A percentile compares a stretch with the other conserved stretches of the same genome.
These are phyloP conservation scores for Phalaenopsis equestris DNA, from an alignment of 106 monocot genomes.

Conservation along the genomic window DNA sequence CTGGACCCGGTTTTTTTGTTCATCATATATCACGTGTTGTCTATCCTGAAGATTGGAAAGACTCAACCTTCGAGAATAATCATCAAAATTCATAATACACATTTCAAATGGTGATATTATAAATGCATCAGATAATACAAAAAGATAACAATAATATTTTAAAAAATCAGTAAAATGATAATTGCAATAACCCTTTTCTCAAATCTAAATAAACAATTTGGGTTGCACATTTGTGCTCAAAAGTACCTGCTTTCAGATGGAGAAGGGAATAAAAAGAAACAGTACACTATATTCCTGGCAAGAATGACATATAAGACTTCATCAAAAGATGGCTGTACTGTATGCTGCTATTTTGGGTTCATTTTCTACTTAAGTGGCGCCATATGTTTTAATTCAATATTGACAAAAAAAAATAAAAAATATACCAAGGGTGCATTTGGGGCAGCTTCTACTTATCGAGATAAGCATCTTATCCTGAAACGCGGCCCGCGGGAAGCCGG, in stretches of 20 bases:
- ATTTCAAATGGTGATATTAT: not conserved
- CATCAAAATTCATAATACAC: not conserved
- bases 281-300: not conserved
- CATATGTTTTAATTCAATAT: not conserved
- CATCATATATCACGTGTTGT: constrained; percentile 79
- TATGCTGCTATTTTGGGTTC: not conserved
- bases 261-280: not conserved
- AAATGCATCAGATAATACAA: not conserved
- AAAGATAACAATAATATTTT: not conserved
- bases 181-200: not conserved
- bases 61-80: not conserved
- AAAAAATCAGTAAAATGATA: not conserved
- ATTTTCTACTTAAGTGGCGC: not conserved
- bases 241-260: not conserved
- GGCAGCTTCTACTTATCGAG: no score
- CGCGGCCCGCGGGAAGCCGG: no score
- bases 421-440: no score
- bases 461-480: no score
- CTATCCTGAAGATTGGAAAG: constrained; percentile 59
- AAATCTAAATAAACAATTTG: not conserved
- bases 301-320: not conserved
- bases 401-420: not conserved
- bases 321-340: not conserved
- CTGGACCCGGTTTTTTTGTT: constrained; percentile 79
- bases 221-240: not conserved